These are phyloP conservation scores for Camelina laxa DNA, from an alignment of 345 rosid species.

Conservation along the genomic window DNA sequence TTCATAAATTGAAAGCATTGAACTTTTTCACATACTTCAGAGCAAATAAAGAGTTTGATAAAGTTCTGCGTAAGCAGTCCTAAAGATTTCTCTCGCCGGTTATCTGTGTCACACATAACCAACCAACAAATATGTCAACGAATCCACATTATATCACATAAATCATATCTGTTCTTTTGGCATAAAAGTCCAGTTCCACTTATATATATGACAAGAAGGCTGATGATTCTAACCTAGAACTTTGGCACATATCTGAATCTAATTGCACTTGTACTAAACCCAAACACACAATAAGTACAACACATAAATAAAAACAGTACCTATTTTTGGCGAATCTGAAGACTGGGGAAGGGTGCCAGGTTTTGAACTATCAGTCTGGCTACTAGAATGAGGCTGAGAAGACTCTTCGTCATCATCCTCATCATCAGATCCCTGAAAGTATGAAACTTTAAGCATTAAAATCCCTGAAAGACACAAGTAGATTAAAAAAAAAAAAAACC, in stretches of 20 bases:
- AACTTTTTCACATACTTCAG: conserved; percentile 58
- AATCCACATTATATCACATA: neutral
- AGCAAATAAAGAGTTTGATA: conserved; percentile 82
- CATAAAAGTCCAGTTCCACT: neutral
- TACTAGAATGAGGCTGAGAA: conserved; percentile 61
- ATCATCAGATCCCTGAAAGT: conserved; percentile 57
- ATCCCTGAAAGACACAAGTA: neutral
- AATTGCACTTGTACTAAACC: conserved; percentile 6
- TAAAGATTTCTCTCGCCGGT: conserved; percentile 82
- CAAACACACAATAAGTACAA: neutral
- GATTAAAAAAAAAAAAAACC: neutral
- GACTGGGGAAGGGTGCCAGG: conserved; percentile 53
- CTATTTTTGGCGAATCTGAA: conserved; percentile 35
- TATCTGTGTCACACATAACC: conserved; percentile 54
- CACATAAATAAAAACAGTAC: conserved; percentile 14
- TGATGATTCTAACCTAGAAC: neutral
- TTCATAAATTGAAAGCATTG: neutral
- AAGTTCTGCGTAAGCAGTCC: conserved; percentile 89
- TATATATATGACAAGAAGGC: neutral
- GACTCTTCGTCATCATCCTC: conserved; percentile 67
- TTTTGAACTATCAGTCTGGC: conserved; percentile 64
- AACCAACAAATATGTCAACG: conserved; percentile 11
- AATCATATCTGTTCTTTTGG: conserved; percentile 5
- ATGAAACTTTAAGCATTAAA: neutral
- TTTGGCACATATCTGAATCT: neutral